phyloP scores from a whole-genome alignment of 2,329 filamentous ascomycete species.

The Cercospora beticola region DNA sequence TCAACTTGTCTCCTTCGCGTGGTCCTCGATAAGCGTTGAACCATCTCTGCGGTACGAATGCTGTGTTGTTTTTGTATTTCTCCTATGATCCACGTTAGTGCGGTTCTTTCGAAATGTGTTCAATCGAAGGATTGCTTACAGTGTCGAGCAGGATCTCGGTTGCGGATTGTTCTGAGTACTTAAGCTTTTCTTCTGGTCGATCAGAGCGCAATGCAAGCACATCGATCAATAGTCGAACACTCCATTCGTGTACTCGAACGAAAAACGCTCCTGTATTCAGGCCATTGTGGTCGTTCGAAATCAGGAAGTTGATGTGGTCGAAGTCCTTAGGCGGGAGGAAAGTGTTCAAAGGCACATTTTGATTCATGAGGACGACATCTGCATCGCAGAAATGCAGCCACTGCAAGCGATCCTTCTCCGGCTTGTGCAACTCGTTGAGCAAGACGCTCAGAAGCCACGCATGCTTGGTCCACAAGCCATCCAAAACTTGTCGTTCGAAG shows the following conservation, averaged over 20 bases:
- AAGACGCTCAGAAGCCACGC: background rate
- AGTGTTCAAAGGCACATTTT: conserved; percentile 32
- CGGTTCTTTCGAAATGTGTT: background rate
- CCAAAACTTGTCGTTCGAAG: background rate
- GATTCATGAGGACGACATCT: conserved; percentile 35
- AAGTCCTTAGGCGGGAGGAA: conserved; percentile 36
- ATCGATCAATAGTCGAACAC: conserved; percentile 6
- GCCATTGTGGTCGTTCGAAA: conserved; percentile 31
- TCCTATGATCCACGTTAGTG: background rate
- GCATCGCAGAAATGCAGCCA: conserved; percentile 30
- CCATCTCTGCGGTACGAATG: conserved; percentile 26
- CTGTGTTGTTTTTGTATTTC: conserved; percentile 5
- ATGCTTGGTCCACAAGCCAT: background rate
- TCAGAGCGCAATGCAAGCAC: conserved; percentile 6
- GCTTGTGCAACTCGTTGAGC: background rate
- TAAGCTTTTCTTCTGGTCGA: conserved; percentile 2
- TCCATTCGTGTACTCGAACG: conserved; percentile 29
- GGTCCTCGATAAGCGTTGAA: conserved; percentile 28
- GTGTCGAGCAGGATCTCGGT: background rate
- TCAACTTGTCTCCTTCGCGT: conserved; percentile 33
- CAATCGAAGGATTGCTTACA: background rate
- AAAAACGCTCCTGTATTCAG: conserved; percentile 37
- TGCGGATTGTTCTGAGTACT: conserved; percentile 10
- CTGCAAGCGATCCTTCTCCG: background rate
- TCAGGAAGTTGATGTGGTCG: conserved; percentile 31